phyloP scores from a whole-genome alignment of 768 basidiomycete genomes.

The Melanogaster broomeanus region DNA sequence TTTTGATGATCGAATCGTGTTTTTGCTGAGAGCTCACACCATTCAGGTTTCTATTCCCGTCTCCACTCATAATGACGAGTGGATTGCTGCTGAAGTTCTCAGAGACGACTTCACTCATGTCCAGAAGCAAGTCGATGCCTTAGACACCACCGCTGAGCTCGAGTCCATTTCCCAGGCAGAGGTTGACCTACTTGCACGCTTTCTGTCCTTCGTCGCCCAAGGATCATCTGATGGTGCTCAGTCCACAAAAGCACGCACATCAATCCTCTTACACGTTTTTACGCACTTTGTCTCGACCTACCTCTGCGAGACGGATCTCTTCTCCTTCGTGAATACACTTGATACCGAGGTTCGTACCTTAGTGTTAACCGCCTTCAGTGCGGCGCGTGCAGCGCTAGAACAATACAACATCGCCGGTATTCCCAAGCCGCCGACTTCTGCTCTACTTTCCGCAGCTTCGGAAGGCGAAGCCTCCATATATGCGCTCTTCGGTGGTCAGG shows the following conservation, averaged over 20 bases:
- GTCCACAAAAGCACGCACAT: conserved; percentile 52
- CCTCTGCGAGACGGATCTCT: conserved; percentile 75
- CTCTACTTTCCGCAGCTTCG: conserved; percentile 64
- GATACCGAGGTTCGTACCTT: conserved; percentile 74
- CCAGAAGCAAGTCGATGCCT: conserved; percentile 56
- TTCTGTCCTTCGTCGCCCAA: conserved; percentile 74
- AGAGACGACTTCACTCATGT: conserved; percentile 83
- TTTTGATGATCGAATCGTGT: conserved; percentile 7
- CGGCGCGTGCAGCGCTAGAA: conserved; percentile 71
- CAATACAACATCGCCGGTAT: conserved; percentile 53
- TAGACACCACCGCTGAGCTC: conserved; percentile 52
- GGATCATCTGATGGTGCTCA: conserved; percentile 58
- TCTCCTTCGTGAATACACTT: conserved; percentile 75
- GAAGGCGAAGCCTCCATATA: conserved; percentile 75
- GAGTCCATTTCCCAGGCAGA: conserved; percentile 64
- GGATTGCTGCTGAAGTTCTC: conserved; percentile 91
- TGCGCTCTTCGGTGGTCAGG: conserved; percentile 97
- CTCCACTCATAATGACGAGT: conserved; percentile 76
- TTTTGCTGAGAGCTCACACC: conserved; percentile 1
- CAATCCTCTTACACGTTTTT: conserved; percentile 74
- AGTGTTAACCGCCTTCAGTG: conserved; percentile 79
- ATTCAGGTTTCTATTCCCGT: conserved; percentile 83
- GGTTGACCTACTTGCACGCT: conserved; percentile 79
- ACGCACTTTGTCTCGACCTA: conserved; percentile 77
- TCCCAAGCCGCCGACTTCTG: conserved; percentile 61